Evolutionary conservation across 1,284 basidiomycete genomes (phyloP).

Genomic region (Malassezia furfur): DNA sequence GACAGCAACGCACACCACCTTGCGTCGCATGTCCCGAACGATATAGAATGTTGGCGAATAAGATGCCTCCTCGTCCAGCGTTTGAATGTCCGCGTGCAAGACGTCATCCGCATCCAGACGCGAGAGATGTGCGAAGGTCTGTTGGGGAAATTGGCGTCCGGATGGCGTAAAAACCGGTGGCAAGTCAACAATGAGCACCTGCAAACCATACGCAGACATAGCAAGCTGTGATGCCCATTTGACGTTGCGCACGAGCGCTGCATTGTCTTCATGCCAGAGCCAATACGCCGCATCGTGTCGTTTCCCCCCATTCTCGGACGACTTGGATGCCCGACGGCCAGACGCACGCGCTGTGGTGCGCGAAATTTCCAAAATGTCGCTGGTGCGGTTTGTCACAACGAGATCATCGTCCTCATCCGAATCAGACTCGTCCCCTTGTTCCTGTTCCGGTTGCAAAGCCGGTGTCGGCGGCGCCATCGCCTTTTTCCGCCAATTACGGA

Average conservation of each 20-base stretch:
- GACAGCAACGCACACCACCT: constrained; percentile 41
- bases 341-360: neutral
- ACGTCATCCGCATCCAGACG: constrained; percentile 42
- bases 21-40: constrained; percentile 36
- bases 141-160: constrained; percentile 37
- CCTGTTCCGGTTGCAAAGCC: neutral
- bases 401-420: constrained; percentile 36
- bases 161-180: constrained; percentile 45
- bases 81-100: constrained; percentile 46
- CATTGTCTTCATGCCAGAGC: constrained; percentile 20
- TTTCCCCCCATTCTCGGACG: neutral
- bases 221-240: constrained; percentile 46
- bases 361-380: constrained; percentile 42
- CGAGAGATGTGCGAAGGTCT: constrained; percentile 44
- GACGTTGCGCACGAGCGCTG: constrained; percentile 33
- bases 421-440: constrained; percentile 12
- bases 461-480: neutral
- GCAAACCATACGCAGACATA: constrained; percentile 35
- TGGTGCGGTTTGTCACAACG: constrained; percentile 37
- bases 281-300: neutral
- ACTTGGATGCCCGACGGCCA: no score
- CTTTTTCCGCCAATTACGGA: constrained; percentile 14
- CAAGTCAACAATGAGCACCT: constrained; percentile 29
- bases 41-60: constrained; percentile 46
- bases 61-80: constrained; percentile 34